Base-by-base conservation (phyloP, 2,329 filamentous ascomycete species). In the Amylocarpus encephaloides region DNA sequence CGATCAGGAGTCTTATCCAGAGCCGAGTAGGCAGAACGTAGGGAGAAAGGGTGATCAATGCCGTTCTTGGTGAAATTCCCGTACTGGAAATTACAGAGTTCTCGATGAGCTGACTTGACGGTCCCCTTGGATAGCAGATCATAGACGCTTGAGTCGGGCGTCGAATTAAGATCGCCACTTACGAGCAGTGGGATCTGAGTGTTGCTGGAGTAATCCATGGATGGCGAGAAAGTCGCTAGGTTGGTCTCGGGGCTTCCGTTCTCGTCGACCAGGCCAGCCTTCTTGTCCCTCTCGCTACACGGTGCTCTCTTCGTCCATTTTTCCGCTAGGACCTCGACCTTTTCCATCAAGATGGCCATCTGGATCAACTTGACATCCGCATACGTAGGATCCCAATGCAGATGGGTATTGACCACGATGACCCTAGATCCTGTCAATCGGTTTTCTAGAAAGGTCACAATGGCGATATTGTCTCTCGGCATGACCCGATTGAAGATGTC, bases 401-500 rank as follows among this genome's bases (percentile, higher is more conserved):
- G 76, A 73, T 98, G 93, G 5, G 88, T 88, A 65, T 97, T 97
- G 59, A 89, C 89, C 33, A 97, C 83, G 56, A 98, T 95, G 63
- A 97, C 73, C 50, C 93, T 84, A 12, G 89, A 84, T n/a, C 93
- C 93, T 0, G 92, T 96, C 53, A 80, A 73, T 34, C 92, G 82
- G 63, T 95, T 96, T 69, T 98, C 93, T 55, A 98, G 81, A 73
- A 97, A 95, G 49, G 86, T 83, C 43, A 95, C 81, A 43, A 95
- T 85, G 13, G 87, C 93, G 68, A 98, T 95, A 66, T 97, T 92
- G 74, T 98, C 93, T 71, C 93, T 89, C 54, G 92, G 91, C 93
- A 96, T 97, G 53, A 98, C 86, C 26, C 93, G 86, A 68, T 98
- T 98, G 77, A 95, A 97, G 50, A 97, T 92, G 63, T 98, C 93